These are phyloP conservation scores for Fraxinus latifolia DNA, from an alignment of 305 asterid genomes.

Conservation along the genomic window DNA sequence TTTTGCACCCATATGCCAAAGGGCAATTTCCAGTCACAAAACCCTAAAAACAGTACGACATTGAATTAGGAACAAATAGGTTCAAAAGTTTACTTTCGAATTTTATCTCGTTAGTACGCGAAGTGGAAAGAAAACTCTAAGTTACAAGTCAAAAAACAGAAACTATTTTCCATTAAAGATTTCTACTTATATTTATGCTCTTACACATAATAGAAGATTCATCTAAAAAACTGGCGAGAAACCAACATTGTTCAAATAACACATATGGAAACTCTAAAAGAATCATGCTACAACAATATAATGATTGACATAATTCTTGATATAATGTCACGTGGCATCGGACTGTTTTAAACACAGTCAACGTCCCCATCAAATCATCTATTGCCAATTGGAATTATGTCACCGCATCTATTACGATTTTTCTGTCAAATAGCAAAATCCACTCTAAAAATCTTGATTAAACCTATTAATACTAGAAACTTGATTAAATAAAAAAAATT, in stretches of 20 bases:
- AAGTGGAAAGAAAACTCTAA: background rate
- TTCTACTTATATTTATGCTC: background rate
- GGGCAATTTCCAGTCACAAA: conserved; percentile 29
- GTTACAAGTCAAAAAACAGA: background rate
- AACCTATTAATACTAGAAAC: background rate
- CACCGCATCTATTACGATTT: background rate
- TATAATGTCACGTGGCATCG: background rate
- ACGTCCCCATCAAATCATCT: background rate
- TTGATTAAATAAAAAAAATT: background rate
- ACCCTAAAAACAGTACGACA: conserved; percentile 36
- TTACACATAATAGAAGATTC: background rate
- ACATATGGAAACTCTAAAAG: background rate
- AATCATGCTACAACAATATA: background rate
- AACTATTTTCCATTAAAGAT: background rate
- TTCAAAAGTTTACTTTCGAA: background rate
- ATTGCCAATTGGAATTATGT: background rate
- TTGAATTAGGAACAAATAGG: conserved; percentile 4
- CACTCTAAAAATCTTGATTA: background rate
- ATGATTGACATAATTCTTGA: background rate
- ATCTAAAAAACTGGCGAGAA: background rate
- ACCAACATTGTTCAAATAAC: background rate
- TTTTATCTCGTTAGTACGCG: background rate
- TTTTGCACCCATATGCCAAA: conserved; percentile 34
- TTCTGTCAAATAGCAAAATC: background rate
- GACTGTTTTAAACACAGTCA: background rate